phyloP scores from a whole-genome alignment of 2,329 filamentous ascomycete genomes.

The Venturia pyrina region DNA sequence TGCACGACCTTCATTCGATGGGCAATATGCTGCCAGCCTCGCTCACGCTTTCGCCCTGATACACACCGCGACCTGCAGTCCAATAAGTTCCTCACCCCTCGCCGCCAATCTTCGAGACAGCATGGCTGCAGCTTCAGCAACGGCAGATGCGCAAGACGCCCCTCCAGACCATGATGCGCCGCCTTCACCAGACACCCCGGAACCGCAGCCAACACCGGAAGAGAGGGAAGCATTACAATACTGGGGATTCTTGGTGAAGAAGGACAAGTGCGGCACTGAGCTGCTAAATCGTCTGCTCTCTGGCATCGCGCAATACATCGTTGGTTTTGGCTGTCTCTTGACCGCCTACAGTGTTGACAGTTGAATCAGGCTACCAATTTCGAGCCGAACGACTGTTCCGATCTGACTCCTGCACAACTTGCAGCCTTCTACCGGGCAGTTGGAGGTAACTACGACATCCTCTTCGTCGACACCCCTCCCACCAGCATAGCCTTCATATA shows the following conservation, averaged over 20 bases:
- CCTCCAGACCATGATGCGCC: not conserved
- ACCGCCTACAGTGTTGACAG: not conserved
- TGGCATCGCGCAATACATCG: conserved; percentile 38
- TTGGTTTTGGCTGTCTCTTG: conserved; percentile 18
- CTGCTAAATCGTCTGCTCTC: conserved; percentile 35
- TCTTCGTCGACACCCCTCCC: conserved; percentile 69
- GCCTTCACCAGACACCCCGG: conserved; percentile 1
- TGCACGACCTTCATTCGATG: not conserved
- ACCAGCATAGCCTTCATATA: conserved; percentile 83
- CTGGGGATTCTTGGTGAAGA: conserved; percentile 41
- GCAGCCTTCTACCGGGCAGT: conserved; percentile 40
- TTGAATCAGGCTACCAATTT: conserved; percentile 29
- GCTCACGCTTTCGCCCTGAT: not conserved
- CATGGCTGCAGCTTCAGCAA: not conserved
- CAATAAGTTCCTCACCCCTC: not conserved
- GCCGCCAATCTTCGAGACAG: not conserved
- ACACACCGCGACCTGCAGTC: not conserved
- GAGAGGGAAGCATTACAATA: conserved; percentile 35
- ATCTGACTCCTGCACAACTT: conserved; percentile 39
- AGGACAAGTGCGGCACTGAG: conserved; percentile 41
- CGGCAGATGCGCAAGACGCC: not conserved
- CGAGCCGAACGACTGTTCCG: conserved; percentile 32
- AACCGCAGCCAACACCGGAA: conserved; percentile 2
- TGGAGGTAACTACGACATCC: conserved; percentile 38
- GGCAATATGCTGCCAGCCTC: not conserved